phyloP scores from a whole-genome alignment of 148 eudicot genomes.

The Chenopodium berlandieri region DNA sequence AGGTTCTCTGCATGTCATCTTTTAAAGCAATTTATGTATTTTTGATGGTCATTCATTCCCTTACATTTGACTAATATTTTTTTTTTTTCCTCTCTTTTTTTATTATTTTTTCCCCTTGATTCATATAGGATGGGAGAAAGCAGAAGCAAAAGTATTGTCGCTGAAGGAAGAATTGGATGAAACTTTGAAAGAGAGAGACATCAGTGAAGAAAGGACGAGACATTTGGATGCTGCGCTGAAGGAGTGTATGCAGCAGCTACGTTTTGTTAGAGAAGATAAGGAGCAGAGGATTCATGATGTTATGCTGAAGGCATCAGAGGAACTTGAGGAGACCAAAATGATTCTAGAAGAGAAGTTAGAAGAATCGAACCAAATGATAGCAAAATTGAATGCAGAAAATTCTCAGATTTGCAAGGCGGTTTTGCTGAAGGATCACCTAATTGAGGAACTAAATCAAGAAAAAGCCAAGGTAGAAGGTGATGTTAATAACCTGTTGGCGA shows the following conservation, averaged over 20 bases:
- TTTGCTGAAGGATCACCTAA: slow-evolving; percentile 52
- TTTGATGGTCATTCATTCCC: not conserved
- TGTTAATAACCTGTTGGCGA: slow-evolving; percentile 41
- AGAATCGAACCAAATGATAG: slow-evolving; percentile 38
- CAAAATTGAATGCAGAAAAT: slow-evolving; percentile 51
- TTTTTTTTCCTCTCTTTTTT: not conserved
- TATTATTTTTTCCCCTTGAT: not conserved
- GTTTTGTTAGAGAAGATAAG: slow-evolving; percentile 79
- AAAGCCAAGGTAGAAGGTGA: slow-evolving; percentile 46
- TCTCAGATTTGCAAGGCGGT: slow-evolving; percentile 51
- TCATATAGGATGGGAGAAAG: slow-evolving; percentile 77
- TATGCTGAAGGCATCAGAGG: slow-evolving; percentile 53
- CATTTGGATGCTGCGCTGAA: slow-evolving; percentile 72
- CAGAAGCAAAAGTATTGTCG: slow-evolving; percentile 58
- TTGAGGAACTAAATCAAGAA: slow-evolving; percentile 49
- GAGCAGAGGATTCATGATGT: slow-evolving; percentile 81
- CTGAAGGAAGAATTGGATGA: slow-evolving; percentile 65
- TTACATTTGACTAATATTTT: not conserved
- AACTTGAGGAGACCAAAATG: slow-evolving; percentile 46
- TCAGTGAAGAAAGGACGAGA: slow-evolving; percentile 54
- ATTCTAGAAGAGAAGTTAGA: slow-evolving; percentile 52
- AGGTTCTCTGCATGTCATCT: slow-evolving; percentile 38
- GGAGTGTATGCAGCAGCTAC: slow-evolving; percentile 88
- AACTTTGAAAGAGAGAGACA: slow-evolving; percentile 46
- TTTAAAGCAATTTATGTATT: not conserved